Percentiles rank a stretch among this genome's conserved stretches.
These are phyloP conservation scores for Dendrobium officinale DNA, from an alignment of 106 monocot species.

Conservation along the genomic window DNA sequence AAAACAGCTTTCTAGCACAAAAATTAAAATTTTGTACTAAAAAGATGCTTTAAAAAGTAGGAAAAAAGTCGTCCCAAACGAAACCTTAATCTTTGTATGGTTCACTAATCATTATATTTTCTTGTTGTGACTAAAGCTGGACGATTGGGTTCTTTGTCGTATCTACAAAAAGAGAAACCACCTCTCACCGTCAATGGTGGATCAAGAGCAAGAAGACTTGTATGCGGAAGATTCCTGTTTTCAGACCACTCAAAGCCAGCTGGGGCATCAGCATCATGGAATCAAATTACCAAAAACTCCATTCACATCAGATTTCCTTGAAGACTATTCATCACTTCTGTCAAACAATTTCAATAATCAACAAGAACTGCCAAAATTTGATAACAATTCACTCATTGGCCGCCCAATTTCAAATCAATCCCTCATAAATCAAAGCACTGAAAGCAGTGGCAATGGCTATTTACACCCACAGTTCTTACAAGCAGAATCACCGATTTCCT, in stretches of 20 bases:
- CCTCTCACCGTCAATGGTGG: constrained; percentile 16
- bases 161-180: constrained; percentile 62
- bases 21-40: too few relatives aligned
- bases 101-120: too few relatives aligned
- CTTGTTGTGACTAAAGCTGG: constrained; percentile 25
- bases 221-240: constrained; percentile 23
- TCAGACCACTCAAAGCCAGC: neutral
- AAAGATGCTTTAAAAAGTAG: too few relatives aligned
- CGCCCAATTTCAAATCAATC: constrained; percentile 11
- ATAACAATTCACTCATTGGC: neutral
- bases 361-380: constrained; percentile 17
- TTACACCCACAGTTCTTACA: constrained; percentile 10
- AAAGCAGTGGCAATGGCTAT: constrained; percentile 12
- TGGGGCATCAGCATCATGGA: neutral
- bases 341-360: constrained; percentile 23
- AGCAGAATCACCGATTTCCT: constrained; percentile 4
- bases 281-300: constrained; percentile 23
- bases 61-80: too few relatives aligned
- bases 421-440: neutral
- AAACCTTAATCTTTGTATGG: too few relatives aligned
- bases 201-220: constrained; percentile 37
- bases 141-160: constrained; percentile 70
- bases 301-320: constrained; percentile 30
- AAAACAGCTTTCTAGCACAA: too few relatives aligned
- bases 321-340: constrained; percentile 20